Evolutionary conservation across 2,329 filamentous ascomycete genomes (phyloP).

Genomic region (Stagonosporopsis rhizophila): DNA sequence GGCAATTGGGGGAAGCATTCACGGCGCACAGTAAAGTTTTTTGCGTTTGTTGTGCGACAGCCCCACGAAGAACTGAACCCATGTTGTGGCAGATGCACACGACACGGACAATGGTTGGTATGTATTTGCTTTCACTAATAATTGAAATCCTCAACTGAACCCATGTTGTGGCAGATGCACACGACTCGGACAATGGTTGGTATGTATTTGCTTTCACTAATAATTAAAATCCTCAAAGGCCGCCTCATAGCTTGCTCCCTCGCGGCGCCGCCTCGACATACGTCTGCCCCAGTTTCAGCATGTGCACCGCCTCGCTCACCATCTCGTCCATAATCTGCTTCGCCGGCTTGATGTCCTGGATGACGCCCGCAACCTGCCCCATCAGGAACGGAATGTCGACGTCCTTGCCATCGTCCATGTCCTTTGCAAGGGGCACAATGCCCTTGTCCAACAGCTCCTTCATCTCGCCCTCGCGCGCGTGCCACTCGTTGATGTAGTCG

Average conservation of each 20-base stretch:
- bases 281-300: slow-evolving; percentile 47
- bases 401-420: slow-evolving; percentile 82
- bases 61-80: slow-evolving; percentile 10
- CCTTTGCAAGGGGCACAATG: slow-evolving; percentile 80
- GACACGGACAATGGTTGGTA: not conserved
- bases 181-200: not conserved
- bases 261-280: slow-evolving; percentile 34
- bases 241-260: slow-evolving; percentile 43
- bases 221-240: too few relatives aligned
- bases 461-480: slow-evolving; percentile 76
- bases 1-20: not conserved
- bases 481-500: slow-evolving; percentile 84
- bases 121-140: not conserved
- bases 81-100: not conserved
- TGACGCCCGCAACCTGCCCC: slow-evolving; percentile 88
- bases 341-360: slow-evolving; percentile 80
- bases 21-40: slow-evolving; percentile 4
- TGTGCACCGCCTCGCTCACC: slow-evolving; percentile 62
- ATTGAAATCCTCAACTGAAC: not conserved
- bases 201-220: not conserved
- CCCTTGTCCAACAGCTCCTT: slow-evolving; percentile 77
- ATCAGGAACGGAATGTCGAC: slow-evolving; percentile 88
- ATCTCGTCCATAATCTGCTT: slow-evolving; percentile 87
- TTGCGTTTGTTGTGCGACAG: slow-evolving; percentile 10
- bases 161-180: not conserved